Evolutionary conservation across 1,284 basidiomycete genomes (phyloP).

Genomic region (Ganoderma boninense): DNA sequence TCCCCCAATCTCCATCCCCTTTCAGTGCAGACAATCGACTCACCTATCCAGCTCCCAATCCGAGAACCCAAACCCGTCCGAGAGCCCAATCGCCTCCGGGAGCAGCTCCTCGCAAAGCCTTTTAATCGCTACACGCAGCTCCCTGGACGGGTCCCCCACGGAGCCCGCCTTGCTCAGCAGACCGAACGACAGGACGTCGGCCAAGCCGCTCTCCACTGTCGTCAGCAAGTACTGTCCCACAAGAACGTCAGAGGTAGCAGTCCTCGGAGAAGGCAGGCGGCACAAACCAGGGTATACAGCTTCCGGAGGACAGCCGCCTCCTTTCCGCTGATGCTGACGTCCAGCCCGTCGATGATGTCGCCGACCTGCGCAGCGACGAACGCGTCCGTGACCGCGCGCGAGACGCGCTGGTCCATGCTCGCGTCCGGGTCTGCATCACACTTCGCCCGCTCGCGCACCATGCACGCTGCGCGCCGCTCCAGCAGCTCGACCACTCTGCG

Average conservation of each 20-base stretch:
- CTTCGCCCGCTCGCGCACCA: conserved; percentile 59
- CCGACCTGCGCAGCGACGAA: conserved; percentile 66
- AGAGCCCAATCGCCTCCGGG: conserved; percentile 74
- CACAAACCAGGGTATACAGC: conserved; percentile 58
- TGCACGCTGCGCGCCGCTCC: conserved; percentile 68
- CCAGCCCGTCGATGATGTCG: conserved; percentile 52
- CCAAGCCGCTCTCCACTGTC: conserved; percentile 60
- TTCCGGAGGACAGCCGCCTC: conserved; percentile 49
- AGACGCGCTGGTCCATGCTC: conserved; percentile 62
- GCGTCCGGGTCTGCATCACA: conserved; percentile 54
- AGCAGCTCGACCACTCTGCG: conserved; percentile 54
- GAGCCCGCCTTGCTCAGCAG: conserved; percentile 44
- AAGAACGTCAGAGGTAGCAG: no score
- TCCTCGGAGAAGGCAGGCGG: neutral
- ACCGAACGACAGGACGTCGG: conserved; percentile 66
- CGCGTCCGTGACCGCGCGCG: conserved; percentile 72
- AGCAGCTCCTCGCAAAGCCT: conserved; percentile 60
- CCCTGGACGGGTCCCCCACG: conserved; percentile 53
- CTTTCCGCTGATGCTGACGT: conserved; percentile 34
- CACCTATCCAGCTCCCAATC: conserved; percentile 83
- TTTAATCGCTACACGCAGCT: conserved; percentile 64
- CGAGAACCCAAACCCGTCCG: conserved; percentile 79
- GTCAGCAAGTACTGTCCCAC: conserved; percentile 67
- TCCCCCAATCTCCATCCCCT: neutral
- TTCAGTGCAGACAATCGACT: conserved; percentile 16